Percentiles rank a stretch among this genome's conserved stretches.
phyloP scores from a whole-genome alignment of 441 rosid genomes.

The Erodium trifolium region DNA sequence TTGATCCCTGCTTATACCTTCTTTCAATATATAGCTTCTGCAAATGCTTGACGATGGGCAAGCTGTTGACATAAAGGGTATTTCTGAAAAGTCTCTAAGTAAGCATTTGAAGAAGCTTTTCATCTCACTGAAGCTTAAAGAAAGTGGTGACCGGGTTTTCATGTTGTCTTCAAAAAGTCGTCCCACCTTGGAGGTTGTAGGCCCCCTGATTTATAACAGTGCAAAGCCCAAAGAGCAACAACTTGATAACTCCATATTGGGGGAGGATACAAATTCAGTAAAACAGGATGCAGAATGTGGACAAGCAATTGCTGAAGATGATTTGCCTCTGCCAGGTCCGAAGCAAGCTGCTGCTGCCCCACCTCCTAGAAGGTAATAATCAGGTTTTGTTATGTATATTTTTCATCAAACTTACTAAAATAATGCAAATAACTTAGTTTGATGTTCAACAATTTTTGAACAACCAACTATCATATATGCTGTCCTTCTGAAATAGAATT shows the following conservation, averaged over 20 bases:
- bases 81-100: slow-evolving; percentile 53
- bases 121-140: slow-evolving; percentile 49
- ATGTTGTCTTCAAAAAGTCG: slow-evolving; percentile 35
- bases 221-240: slow-evolving; percentile 30
- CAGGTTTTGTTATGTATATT: background rate
- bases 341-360: slow-evolving; percentile 36
- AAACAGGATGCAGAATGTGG: slow-evolving; percentile 19
- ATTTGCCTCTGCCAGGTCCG: slow-evolving; percentile 22
- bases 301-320: slow-evolving; percentile 26
- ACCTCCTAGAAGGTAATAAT: slow-evolving; percentile 60
- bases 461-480: background rate
- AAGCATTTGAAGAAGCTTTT: slow-evolving; percentile 66
- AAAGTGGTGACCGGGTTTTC: slow-evolving; percentile 62
- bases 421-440: background rate
- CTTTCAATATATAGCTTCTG: slow-evolving; percentile 42
- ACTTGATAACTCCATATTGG: slow-evolving; percentile 16
- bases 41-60: slow-evolving; percentile 87
- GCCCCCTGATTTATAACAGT: slow-evolving; percentile 40
- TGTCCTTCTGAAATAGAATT: background rate
- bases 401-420: background rate
- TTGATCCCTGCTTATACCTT: slow-evolving; percentile 6
- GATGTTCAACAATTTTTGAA: background rate
- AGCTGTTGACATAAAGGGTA: slow-evolving; percentile 83
- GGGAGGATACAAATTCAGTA: slow-evolving; percentile 22
- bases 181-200: slow-evolving; percentile 56